Conservation (phyloP, 1,284 basidiomycete genomes). For the Cryptococcus wingfieldii region DNA sequence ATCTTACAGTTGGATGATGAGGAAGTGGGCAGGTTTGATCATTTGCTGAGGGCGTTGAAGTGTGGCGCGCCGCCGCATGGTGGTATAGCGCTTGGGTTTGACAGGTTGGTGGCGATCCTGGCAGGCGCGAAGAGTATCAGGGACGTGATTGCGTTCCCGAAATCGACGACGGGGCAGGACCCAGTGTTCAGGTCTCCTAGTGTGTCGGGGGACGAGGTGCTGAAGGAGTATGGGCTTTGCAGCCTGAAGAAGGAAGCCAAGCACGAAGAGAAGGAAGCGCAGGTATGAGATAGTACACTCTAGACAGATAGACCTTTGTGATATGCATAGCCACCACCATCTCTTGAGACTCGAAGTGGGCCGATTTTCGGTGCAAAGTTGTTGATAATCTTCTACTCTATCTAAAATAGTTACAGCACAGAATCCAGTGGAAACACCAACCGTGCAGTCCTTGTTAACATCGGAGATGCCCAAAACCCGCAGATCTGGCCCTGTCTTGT, state of each 20-base stretch:
- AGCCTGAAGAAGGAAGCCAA: conserved; percentile 3
- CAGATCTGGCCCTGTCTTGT: too few relatives aligned
- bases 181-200: conserved; percentile 84
- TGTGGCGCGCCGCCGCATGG: conserved; percentile 92
- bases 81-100: conserved; percentile 90
- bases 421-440: too few relatives aligned
- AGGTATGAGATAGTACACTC: too few relatives aligned
- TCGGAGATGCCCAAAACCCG: too few relatives aligned
- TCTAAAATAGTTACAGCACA: too few relatives aligned
- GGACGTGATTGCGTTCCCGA: conserved; percentile 95
- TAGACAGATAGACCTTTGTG: too few relatives aligned
- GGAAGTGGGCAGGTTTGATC: conserved; percentile 72
- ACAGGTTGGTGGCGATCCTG: conserved; percentile 84
- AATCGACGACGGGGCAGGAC: conserved; percentile 75
- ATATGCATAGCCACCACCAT: too few relatives aligned
- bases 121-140: conserved; percentile 78
- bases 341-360: too few relatives aligned
- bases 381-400: too few relatives aligned
- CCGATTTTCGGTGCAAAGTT: too few relatives aligned
- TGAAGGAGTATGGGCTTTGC: conserved; percentile 51
- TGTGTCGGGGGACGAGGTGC: conserved; percentile 54
- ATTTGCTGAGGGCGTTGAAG: conserved; percentile 76
- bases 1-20: conserved; percentile 69
- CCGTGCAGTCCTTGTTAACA: too few relatives aligned
- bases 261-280: too few relatives aligned